phyloP scores from a whole-genome alignment of 1,139 yeast genomes.

The Kodamaea arcana region DNA sequence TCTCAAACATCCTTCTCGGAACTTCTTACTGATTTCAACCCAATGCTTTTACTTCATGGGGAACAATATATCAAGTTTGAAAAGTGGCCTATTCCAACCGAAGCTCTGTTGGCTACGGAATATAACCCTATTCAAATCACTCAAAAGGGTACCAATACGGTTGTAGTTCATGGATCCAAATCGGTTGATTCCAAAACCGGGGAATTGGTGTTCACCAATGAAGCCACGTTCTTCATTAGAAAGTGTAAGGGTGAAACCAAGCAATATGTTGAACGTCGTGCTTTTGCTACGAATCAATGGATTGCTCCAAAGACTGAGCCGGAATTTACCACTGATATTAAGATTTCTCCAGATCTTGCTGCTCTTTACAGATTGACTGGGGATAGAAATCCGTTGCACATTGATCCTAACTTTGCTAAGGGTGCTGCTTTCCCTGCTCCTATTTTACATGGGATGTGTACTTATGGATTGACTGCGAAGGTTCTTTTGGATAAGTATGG shows the following conservation, averaged over 20 bases:
- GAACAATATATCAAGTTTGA: constrained; percentile 85
- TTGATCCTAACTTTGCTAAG: constrained; percentile 87
- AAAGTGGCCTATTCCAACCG: constrained; percentile 78
- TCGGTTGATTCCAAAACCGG: constrained; percentile 70
- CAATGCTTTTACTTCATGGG: constrained; percentile 86
- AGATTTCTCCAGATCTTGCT: constrained; percentile 75
- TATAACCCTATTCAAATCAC: constrained; percentile 67
- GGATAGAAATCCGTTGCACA: constrained; percentile 92
- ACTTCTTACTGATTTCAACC: constrained; percentile 78
- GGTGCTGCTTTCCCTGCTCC: constrained; percentile 86
- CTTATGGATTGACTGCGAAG: constrained; percentile 80
- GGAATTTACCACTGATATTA: constrained; percentile 58
- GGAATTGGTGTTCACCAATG: constrained; percentile 71
- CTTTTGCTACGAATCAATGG: constrained; percentile 64
- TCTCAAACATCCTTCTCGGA: constrained; percentile 51
- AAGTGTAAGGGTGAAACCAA: constrained; percentile 70
- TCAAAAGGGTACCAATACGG: constrained; percentile 87
- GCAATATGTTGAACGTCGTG: constrained; percentile 42
- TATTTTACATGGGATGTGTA: constrained; percentile 88
- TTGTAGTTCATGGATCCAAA: constrained; percentile 71
- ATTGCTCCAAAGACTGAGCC: constrained; percentile 64
- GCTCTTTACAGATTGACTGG: constrained; percentile 89
- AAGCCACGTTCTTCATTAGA: constrained; percentile 82
- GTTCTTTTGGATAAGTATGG: constrained; percentile 78
- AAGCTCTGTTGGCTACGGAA: constrained; percentile 58